Evolutionary conservation across 345 rosid genomes (phyloP), one percentile per base, ranked within the genome.

Genomic region (Aquilaria malaccensis): DNA sequence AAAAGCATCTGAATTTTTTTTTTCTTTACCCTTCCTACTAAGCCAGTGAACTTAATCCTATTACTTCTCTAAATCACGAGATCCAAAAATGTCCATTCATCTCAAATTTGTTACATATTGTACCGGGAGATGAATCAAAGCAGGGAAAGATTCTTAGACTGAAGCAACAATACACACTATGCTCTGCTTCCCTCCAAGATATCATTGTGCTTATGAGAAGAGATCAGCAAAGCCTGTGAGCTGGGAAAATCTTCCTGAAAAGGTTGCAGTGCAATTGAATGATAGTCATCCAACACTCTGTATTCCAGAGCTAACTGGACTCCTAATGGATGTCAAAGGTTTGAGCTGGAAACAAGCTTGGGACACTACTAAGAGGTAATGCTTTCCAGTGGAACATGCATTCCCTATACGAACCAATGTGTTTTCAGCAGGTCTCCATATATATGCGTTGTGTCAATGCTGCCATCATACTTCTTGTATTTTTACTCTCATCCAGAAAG

Each of bases 101-200:
- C 9, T 52, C 70, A 88, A 91, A 80, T 88, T 50, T 88, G 91
- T 77, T 72, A 74, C 63, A 61, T 81, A 70, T 89, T 88, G 60
- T 88, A 88, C 64, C 96, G 15, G 96, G 96, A 60, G 96, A 88
- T 80, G 91, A 83, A 60, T 83, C 96, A 12, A 13, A 43, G 50
- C 87, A 88, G 74, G 96, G 96, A 51, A 85, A 88, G 78, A 65
- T 75, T 49, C 89, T 88, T 52, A 87, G 96, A 51, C 72, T 88
- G 77, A 85, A 88, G 80, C 96, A 88, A 74, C 96, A 88, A 49
- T 88, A 85, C 65, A 85, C 89, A 72, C 72, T 88, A 59, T 88
- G 91, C 67, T 88, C 96, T 45, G 96, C 96, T 52, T 88, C 96
- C 60, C 81, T 88, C 43, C 91, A 88, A 67, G 96, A 85, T 76